phyloP scores from a whole-genome alignment of 2,329 filamentous ascomycete genomes.

The Metarhizium brunneum region DNA sequence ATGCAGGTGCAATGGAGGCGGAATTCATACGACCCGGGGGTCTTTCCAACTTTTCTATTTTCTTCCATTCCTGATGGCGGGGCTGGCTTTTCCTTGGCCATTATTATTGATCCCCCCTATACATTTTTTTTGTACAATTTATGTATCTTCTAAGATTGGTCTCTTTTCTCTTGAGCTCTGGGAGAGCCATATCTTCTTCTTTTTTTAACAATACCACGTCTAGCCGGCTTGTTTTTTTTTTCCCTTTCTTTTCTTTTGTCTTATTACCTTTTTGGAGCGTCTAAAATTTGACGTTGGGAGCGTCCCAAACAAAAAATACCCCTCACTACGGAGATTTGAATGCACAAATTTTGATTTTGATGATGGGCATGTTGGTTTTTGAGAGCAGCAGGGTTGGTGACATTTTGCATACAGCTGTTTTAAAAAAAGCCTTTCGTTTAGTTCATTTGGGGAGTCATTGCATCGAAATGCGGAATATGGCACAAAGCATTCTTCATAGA shows the following conservation, averaged over 20 bases:
- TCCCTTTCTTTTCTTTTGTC: constrained; percentile 5
- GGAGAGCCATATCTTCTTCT: neutral
- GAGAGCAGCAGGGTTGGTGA: neutral
- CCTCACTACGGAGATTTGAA: neutral
- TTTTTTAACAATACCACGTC: neutral
- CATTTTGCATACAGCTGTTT: constrained; percentile 6
- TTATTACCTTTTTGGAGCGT: neutral
- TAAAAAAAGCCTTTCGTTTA: constrained; percentile 1
- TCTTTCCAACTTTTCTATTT: neutral
- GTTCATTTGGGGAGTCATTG: neutral
- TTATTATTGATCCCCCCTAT: constrained; percentile 2
- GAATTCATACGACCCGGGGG: neutral
- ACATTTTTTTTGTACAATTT: constrained; percentile 3
- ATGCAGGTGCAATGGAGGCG: neutral
- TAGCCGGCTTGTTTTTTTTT: neutral
- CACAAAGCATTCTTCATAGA: constrained; percentile 4
- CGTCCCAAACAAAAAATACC: constrained; percentile 1
- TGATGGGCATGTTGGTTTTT: constrained; percentile 1
- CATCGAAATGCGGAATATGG: neutral
- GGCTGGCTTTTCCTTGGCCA: constrained; percentile 5
- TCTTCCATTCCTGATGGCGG: neutral
- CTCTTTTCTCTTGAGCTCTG: neutral
- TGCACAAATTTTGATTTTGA: constrained; percentile 1
- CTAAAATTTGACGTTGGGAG: neutral
- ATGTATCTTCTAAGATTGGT: neutral